phyloP scores from a whole-genome alignment of 1,284 basidiomycete species.

The Fomitopsis betulina region DNA sequence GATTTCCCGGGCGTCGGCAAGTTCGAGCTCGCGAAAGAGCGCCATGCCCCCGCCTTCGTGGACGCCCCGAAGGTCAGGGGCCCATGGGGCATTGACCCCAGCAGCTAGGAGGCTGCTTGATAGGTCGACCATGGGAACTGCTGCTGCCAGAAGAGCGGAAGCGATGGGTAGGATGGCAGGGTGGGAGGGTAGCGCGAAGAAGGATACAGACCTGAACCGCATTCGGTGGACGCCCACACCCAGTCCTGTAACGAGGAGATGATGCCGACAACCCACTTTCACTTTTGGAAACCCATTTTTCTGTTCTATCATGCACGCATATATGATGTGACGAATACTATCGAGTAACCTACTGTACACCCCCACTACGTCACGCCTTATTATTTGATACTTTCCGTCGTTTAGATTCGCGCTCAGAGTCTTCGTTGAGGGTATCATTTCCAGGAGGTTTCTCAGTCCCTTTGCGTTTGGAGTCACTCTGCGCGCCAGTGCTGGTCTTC shows the following conservation, averaged over 20 bases:
- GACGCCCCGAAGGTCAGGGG: slow-evolving; percentile 63
- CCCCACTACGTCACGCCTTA: background rate
- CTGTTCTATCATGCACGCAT: background rate
- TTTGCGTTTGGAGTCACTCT: slow-evolving; percentile 8
- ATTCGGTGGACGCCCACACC: slow-evolving; percentile 84
- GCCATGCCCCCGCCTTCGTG: slow-evolving; percentile 68
- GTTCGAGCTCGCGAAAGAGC: slow-evolving; percentile 33
- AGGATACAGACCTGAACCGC: slow-evolving; percentile 56
- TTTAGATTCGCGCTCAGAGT: slow-evolving; percentile 40
- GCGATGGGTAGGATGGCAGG: slow-evolving; percentile 59
- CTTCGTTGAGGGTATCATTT: slow-evolving; percentile 15
- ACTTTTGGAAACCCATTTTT: background rate
- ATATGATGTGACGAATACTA: background rate
- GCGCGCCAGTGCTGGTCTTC: background rate
- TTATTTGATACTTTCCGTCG: slow-evolving; percentile 34
- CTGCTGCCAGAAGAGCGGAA: slow-evolving; percentile 59
- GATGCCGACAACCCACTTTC: background rate
- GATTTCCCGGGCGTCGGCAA: slow-evolving; percentile 30
- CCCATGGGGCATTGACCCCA: slow-evolving; percentile 71
- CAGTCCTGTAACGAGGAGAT: slow-evolving; percentile 32
- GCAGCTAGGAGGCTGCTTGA: slow-evolving; percentile 75
- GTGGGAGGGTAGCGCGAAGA: slow-evolving; percentile 49
- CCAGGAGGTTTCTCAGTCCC: background rate
- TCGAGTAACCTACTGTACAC: background rate
- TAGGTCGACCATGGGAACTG: slow-evolving; percentile 58